These are phyloP conservation scores for Sphagnum fallax DNA, from an alignment of 228 moss, liverwort and hornwort genomes.

Conservation along the genomic window DNA sequence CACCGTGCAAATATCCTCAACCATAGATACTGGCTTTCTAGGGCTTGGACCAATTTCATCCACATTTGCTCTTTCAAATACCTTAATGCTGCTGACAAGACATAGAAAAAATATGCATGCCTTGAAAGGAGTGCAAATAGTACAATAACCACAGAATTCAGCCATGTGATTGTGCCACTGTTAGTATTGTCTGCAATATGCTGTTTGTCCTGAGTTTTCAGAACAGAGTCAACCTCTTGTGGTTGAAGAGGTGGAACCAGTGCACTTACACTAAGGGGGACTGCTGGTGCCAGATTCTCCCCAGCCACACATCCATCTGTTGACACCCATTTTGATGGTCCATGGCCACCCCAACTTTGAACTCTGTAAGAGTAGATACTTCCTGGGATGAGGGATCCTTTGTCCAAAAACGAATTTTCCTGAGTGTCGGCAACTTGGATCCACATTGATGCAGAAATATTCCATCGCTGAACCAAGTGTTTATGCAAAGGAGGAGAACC, in stretches of 20 bases:
- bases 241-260: background rate
- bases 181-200: background rate
- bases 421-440: slow-evolving; percentile 28
- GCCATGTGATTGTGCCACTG: background rate
- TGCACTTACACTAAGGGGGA: background rate
- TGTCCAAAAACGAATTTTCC: slow-evolving; percentile 33
- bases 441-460: slow-evolving; percentile 42
- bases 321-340: slow-evolving; percentile 31
- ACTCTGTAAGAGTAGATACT: slow-evolving; percentile 41
- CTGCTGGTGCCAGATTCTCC: slow-evolving; percentile 12
- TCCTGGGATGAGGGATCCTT: slow-evolving; percentile 24
- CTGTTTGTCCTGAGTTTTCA: background rate
- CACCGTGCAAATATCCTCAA: slow-evolving; percentile 35
- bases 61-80: slow-evolving; percentile 17
- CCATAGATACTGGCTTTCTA: slow-evolving; percentile 40
- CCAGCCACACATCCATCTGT: slow-evolving; percentile 33
- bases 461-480: slow-evolving; percentile 45
- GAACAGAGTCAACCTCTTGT: background rate
- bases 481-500: slow-evolving; percentile 51
- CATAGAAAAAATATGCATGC: slow-evolving; percentile 43
- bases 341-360: slow-evolving; percentile 47
- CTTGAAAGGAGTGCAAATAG: slow-evolving; percentile 41
- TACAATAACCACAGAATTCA: slow-evolving; percentile 6
- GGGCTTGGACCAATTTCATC: slow-evolving; percentile 24
- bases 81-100: slow-evolving; percentile 38